Evolutionary conservation across 2,329 filamentous ascomycete genomes (phyloP).

Genomic region (Claviceps paspali): DNA sequence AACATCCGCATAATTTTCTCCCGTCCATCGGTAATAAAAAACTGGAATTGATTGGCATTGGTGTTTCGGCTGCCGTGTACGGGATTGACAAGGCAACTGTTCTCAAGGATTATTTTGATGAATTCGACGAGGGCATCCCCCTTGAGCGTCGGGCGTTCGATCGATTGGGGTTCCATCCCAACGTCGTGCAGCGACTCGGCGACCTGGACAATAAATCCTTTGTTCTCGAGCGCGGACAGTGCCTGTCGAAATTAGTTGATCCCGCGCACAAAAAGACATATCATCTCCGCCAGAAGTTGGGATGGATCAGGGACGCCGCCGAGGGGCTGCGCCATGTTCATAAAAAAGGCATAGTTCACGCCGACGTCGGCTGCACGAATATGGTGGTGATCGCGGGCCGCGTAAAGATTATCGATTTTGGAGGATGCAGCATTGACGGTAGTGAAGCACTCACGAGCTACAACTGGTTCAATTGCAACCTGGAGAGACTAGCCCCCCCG

Average conservation of each 20-base stretch:
- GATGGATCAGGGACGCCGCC: slow-evolving; percentile 2
- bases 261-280: no score
- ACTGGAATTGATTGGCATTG: slow-evolving; percentile 2
- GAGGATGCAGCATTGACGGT: slow-evolving; percentile 4
- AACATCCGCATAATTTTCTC: not conserved
- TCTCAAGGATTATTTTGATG: slow-evolving; percentile 5
- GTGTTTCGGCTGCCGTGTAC: slow-evolving; percentile 4
- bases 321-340: slow-evolving; percentile 3
- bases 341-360: slow-evolving; percentile 3
- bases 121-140: slow-evolving; percentile 2
- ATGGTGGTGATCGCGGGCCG: slow-evolving; percentile 2
- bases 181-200: slow-evolving; percentile 3
- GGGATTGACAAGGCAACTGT: slow-evolving; percentile 5
- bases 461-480: slow-evolving; percentile 5
- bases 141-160: slow-evolving; percentile 4
- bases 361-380: slow-evolving; percentile 5
- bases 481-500: not conserved
- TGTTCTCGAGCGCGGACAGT: slow-evolving; percentile 4
- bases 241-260: not conserved
- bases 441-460: slow-evolving; percentile 4
- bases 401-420: slow-evolving; percentile 5
- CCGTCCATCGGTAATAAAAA: no score
- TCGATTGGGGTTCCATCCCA: slow-evolving; percentile 3
- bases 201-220: slow-evolving; percentile 2
- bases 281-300: slow-evolving; percentile 3